Evolutionary conservation across 2,329 filamentous ascomycete genomes (phyloP), one percentile per base, ranked within the genome.

Genomic region (Ceratocystis variospora): DNA sequence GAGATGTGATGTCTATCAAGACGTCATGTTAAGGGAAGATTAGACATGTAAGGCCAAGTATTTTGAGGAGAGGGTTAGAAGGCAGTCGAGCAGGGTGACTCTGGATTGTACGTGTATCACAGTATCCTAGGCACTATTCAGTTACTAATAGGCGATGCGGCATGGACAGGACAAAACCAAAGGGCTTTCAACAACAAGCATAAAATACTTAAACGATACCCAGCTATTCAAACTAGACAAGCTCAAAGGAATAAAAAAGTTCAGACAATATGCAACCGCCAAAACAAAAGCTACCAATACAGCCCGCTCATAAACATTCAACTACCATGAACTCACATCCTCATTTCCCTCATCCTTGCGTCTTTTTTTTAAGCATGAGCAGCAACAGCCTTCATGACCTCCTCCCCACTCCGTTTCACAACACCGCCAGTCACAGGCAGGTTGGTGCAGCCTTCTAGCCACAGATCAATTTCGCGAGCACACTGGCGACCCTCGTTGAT

Each of bases 401-500:
- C 87, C 71, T 87, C 82, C 4, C 87, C 87, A n/a, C 85, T 86
- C 64, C 86, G 86, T 80, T 93, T 94, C 70, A 96, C 82, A 71
- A 97, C 96, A 75, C 93, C 93, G 74, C 93, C 93, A 44, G 92
- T 96, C 66, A 96, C 88, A 8, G 93, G 93, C 61, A 97, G 83
- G 73, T 83, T 83, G 67, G 89, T 92, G 73, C 84, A 83, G 69
- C 87, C 84, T 76, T 89, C 89, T 57, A 97, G 87, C 81, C 85
- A 96, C 64, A 90, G 77, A 75, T 97, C 93, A 66, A 96, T 88
- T 76, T 97, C 92, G 69, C 93, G 88, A 72, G 93, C 93, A 72
- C 88, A 87, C 79, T 94, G 89, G 72, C 93, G 89, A 72, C 93
- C 93, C 79, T 97, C 93, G 75, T 97, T 97, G 80, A 97, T 97